Evolutionary conservation across 306 rosid species (phyloP), one percentile per base, ranked within the genome.

Genomic region (Cicer bijugum): DNA sequence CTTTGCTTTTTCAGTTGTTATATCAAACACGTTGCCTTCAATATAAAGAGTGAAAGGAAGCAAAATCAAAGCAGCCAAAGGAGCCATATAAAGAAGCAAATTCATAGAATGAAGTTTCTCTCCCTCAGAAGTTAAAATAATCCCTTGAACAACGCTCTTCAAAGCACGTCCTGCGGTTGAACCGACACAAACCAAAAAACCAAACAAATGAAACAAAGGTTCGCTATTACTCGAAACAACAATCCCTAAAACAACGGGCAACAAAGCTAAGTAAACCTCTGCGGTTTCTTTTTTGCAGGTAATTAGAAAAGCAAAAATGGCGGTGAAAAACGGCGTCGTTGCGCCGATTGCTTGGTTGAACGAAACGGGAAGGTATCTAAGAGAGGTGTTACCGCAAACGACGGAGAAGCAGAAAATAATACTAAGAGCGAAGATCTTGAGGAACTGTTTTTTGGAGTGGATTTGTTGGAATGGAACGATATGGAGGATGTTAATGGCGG

Each of bases 41-140:
- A 91, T 86, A 60, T 93, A 93, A 1, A 93, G 88, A 2, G 88
- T 89, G 12, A 93, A 86, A 0, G 97, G 98, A 0, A 93, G 77
- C 78, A 93, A 42, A 15, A 91, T 93, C 67, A 86, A 2, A 8
- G 96, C 92, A 1, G 97, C 96, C 84, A 93, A 71, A 1, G 98
- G 96, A 6, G 98, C 98, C 98, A 93, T 93, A 52, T 91, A 93
- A 5, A 91, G 85, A n/a, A 93, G 82, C 68, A 93, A 43, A 69
- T 93, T 93, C 98, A 93, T 89, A 1, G 98, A 93, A 56, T 93
- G 93, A 28, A 93, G 98, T 86, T 88, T 93, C 84, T 93, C 98
- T 4, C 89, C 86, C 3, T 93, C 98, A 1, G 93, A 87, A 2
- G 97, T 84, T 14, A 93, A 68, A 11, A 93, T 9, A 12, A 93